Conservation (phyloP, 352 stramenopile genomes). For the Phytopythium vexans region DNA sequence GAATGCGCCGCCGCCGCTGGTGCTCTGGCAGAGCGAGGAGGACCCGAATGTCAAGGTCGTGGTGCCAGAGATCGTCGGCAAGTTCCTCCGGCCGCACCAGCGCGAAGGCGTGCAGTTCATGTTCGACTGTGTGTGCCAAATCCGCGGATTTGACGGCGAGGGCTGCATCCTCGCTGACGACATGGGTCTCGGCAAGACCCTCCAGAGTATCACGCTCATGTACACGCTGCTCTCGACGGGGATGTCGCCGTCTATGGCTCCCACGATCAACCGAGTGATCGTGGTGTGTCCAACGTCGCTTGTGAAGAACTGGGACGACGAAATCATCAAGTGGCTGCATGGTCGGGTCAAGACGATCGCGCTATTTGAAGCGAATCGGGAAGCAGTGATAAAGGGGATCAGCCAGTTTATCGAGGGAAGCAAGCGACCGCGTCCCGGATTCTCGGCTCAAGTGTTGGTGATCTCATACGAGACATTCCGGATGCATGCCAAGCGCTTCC, state of each 20-base stretch:
- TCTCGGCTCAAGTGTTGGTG: slow-evolving; percentile 75
- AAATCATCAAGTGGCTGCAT: slow-evolving; percentile 88
- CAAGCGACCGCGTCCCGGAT: slow-evolving; percentile 45
- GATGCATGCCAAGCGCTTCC: slow-evolving; percentile 91
- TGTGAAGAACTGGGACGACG: slow-evolving; percentile 90
- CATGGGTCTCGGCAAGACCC: slow-evolving; percentile 86
- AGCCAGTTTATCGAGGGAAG: slow-evolving; percentile 79
- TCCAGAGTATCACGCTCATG: slow-evolving; percentile 88
- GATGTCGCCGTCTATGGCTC: slow-evolving; percentile 44
- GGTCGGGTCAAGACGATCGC: slow-evolving; percentile 80
- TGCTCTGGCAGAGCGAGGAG: slow-evolving; percentile 78
- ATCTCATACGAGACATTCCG: slow-evolving; percentile 93
- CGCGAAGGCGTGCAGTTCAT: slow-evolving; percentile 96
- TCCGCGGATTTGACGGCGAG: slow-evolving; percentile 75
- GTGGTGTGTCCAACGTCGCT: slow-evolving; percentile 85
- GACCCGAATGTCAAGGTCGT: slow-evolving; percentile 63
- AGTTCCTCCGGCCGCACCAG: slow-evolving; percentile 95
- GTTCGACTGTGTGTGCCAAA: slow-evolving; percentile 92
- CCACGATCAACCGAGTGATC: slow-evolving; percentile 69
- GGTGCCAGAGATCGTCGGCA: slow-evolving; percentile 90
- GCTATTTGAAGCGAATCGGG: slow-evolving; percentile 77
- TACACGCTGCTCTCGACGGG: slow-evolving; percentile 78
- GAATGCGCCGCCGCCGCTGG: slow-evolving; percentile 57
- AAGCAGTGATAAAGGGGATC: slow-evolving; percentile 82
- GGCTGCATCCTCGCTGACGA: slow-evolving; percentile 88